These are phyloP conservation scores for Biscogniauxia marginata DNA, from an alignment of 2,329 filamentous ascomycete genomes.

Conservation along the genomic window DNA sequence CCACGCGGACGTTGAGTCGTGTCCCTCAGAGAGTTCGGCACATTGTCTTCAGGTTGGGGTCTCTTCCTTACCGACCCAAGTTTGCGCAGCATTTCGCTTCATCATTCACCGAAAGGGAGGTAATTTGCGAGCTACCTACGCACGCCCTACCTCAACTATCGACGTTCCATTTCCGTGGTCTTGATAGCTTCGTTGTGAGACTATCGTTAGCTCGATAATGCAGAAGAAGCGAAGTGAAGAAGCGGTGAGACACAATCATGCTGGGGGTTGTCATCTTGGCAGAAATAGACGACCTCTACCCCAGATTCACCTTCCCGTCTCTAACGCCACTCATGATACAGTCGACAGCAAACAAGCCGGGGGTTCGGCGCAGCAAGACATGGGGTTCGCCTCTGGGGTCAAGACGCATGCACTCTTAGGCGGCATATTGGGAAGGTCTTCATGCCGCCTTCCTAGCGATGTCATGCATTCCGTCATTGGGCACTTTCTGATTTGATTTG, in stretches of 20 bases:
- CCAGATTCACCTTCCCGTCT: not conserved
- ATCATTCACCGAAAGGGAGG: not conserved
- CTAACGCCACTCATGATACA: not conserved
- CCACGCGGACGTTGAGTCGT: not conserved
- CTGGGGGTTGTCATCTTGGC: conserved; percentile 10
- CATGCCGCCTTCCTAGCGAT: not conserved
- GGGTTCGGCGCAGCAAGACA: not conserved
- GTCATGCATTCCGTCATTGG: not conserved
- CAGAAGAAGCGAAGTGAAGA: conserved; percentile 1
- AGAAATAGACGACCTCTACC: not conserved
- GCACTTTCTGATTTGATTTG: not conserved
- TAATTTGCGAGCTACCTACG: not conserved
- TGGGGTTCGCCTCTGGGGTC: not conserved
- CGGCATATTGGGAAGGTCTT: not conserved
- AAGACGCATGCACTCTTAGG: not conserved
- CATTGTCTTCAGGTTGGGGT: too few relatives aligned
- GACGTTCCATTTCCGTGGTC: not conserved
- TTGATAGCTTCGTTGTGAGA: not conserved
- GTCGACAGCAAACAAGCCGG: conserved; percentile 7
- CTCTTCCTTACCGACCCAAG: not conserved
- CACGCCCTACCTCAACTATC: not conserved
- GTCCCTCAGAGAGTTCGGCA: too few relatives aligned
- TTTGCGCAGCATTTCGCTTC: not conserved
- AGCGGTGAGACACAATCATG: conserved; percentile 13
- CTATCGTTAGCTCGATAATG: not conserved